These are phyloP conservation scores for Agarophyton chilense DNA, from an alignment of 23 red algal species.

Conservation along the genomic window DNA sequence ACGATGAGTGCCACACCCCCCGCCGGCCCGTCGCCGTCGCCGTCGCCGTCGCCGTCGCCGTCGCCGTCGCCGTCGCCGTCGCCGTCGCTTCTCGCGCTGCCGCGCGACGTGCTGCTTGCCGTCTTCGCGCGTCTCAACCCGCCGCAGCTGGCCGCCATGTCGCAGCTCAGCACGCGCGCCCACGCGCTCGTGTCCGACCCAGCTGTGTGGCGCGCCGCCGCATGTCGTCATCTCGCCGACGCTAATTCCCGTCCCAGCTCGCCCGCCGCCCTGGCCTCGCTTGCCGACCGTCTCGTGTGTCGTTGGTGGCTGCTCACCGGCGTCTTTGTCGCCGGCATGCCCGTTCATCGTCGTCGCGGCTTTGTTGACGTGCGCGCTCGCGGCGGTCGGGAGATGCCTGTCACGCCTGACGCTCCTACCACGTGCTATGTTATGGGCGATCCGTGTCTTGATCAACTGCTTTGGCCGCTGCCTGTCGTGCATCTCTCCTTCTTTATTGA, in stretches of 20 bases:
- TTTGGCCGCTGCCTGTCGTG: conserved; percentile 1
- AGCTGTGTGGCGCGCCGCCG: conserved; percentile 3
- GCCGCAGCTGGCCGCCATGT: not conserved
- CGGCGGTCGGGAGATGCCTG: conserved; percentile 15
- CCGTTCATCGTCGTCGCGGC: conserved; percentile 56
- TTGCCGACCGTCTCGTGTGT: conserved; percentile 34
- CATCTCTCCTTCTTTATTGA: conserved; percentile 43
- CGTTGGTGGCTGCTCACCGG: conserved; percentile 65
- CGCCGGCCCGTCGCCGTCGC: not conserved
- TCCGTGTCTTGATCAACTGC: not conserved
- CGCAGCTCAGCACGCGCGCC: conserved; percentile 7
- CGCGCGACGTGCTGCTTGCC: conserved; percentile 26
- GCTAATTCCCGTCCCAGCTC: not conserved
- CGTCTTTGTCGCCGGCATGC: conserved; percentile 54
- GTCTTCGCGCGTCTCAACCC: conserved; percentile 29
- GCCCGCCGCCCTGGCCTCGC: conserved; percentile 16
- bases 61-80: not conserved
- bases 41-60: not conserved
- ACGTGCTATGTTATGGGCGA: conserved; percentile 53
- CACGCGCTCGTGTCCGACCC: not conserved
- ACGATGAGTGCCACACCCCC: not conserved
- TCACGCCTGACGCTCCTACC: not conserved
- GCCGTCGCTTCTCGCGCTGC: not conserved
- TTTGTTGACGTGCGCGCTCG: conserved; percentile 39
- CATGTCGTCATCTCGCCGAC: conserved; percentile 40